Base-by-base conservation (phyloP, 2,329 filamentous ascomycete species). In the Colletotrichum zoysiae region DNA sequence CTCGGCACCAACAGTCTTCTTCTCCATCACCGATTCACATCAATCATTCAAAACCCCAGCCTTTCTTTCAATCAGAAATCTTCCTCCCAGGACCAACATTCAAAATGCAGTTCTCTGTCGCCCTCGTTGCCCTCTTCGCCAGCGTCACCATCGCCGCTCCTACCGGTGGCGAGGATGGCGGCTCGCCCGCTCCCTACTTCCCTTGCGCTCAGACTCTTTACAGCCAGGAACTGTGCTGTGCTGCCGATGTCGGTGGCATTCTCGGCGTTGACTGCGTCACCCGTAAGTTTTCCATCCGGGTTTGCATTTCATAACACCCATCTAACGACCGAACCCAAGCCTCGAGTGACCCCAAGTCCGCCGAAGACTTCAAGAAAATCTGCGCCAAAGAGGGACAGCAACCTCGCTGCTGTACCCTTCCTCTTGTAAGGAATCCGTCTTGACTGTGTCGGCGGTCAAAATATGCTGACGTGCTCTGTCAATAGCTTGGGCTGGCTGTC, bases 201-300 rank as follows among this genome's bases (percentile, higher is more conserved):
- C 78, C 85, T 61, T 86, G 86, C 76, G 79, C 79, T 38, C 2
- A 3, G 26, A 26, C 26, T 26, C 26, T 26, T 26, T 26, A 26
- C 26, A 26, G 2, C 26, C 26, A 26, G 26, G 3, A 26, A 3
- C 26, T 26, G 26, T 92, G 90, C 84, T 92, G 90, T 77, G 86
- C 89, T 16, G 89, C 88, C 33, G 87, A 91, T 74, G 84, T 91
- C 42, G 85, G 91, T 42, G 85, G 87, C 69, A 73, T 90, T 73
- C 87, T 85, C 8, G 82, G 88, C 78, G 81, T 90, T 35, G 81
- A 91, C 82, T 92, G 90, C 78, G 79, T 75, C 16, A 76, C 81
- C 66, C 87, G 67, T 70, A 11, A 67, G 67, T 57, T 7, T 18
- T 0, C 20, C 33, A 7, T 16, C 26, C 2, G 6, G 8, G 23